phyloP scores from a whole-genome alignment of 106 monocot genomes.

The Xerophyta viscosa region DNA sequence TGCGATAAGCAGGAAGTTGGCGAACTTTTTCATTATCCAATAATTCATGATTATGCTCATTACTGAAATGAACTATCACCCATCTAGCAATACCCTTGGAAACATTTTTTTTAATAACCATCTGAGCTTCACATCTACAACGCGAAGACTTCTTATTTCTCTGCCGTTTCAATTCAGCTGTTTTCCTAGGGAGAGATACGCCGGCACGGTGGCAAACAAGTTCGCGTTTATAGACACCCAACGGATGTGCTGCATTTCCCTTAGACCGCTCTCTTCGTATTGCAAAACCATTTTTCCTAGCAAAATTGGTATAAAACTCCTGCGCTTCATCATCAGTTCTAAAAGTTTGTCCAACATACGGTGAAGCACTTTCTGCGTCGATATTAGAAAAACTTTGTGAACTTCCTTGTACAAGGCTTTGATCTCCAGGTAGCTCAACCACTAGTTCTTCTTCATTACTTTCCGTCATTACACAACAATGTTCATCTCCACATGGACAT shows the following conservation, averaged over 20 bases:
- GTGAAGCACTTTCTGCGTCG: slow-evolving; percentile 15
- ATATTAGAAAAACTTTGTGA: background rate
- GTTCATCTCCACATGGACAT: slow-evolving; percentile 61
- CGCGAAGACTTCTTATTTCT: slow-evolving; percentile 78
- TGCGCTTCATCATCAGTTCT: slow-evolving; percentile 68
- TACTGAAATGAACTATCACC: slow-evolving; percentile 70
- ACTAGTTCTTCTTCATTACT: slow-evolving; percentile 35
- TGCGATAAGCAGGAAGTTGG: slow-evolving; percentile 69
- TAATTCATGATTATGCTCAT: slow-evolving; percentile 66
- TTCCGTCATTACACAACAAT: slow-evolving; percentile 44
- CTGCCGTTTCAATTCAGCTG: slow-evolving; percentile 54
- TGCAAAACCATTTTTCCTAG: slow-evolving; percentile 63
- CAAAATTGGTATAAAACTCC: slow-evolving; percentile 69
- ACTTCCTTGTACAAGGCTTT: slow-evolving; percentile 21
- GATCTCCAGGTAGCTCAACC: slow-evolving; percentile 16
- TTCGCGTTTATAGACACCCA: slow-evolving; percentile 74
- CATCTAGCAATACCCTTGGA: slow-evolving; percentile 46
- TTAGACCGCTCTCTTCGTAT: slow-evolving; percentile 70
- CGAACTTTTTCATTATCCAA: slow-evolving; percentile 68
- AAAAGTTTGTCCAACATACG: slow-evolving; percentile 62
- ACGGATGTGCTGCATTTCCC: slow-evolving; percentile 56
- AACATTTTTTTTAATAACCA: slow-evolving; percentile 79
- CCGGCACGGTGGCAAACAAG: slow-evolving; percentile 79
- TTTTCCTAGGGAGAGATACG: slow-evolving; percentile 58
- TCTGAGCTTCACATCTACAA: slow-evolving; percentile 69